Evolutionary conservation across 2,329 filamentous ascomycete species (phyloP).

Genomic region (Neurospora crassa): DNA sequence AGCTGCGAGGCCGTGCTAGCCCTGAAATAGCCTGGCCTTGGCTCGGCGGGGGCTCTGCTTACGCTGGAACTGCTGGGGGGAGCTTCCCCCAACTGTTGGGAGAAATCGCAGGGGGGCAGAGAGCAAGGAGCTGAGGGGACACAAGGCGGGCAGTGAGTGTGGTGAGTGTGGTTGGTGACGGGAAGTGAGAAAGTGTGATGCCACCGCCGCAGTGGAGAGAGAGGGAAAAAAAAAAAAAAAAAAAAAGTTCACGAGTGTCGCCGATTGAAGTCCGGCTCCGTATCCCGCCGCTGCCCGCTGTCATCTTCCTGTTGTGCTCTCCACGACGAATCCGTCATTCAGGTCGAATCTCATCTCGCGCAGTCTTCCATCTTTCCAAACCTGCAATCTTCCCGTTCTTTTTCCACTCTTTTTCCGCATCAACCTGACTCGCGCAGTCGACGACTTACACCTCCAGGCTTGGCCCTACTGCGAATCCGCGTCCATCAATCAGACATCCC

Average conservation of each 20-base stretch:
- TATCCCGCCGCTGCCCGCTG: neutral
- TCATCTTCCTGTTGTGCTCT: neutral
- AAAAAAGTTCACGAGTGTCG: neutral
- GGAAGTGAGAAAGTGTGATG: neutral
- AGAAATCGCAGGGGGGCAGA: neutral
- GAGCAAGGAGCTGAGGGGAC: neutral
- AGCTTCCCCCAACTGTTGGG: neutral
- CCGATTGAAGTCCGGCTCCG: neutral
- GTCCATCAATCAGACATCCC: neutral
- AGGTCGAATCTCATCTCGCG: neutral
- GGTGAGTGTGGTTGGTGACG: neutral
- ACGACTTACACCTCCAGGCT: neutral
- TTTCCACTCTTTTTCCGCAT: constrained; percentile 8
- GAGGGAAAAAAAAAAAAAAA: neutral
- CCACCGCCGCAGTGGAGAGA: neutral
- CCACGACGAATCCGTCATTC: neutral
- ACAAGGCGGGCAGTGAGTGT: neutral
- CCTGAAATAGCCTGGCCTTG: neutral
- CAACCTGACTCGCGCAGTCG: constrained; percentile 1
- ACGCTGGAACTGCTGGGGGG: neutral
- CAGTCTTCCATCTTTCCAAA: neutral
- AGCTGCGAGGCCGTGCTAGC: neutral
- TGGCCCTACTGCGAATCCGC: neutral
- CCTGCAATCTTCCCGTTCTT: neutral
- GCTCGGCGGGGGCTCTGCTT: neutral